Percentiles rank a stretch among this genome's conserved stretches.
phyloP scores from a whole-genome alignment of 768 basidiomycete species.

The Mycena vulgaris region DNA sequence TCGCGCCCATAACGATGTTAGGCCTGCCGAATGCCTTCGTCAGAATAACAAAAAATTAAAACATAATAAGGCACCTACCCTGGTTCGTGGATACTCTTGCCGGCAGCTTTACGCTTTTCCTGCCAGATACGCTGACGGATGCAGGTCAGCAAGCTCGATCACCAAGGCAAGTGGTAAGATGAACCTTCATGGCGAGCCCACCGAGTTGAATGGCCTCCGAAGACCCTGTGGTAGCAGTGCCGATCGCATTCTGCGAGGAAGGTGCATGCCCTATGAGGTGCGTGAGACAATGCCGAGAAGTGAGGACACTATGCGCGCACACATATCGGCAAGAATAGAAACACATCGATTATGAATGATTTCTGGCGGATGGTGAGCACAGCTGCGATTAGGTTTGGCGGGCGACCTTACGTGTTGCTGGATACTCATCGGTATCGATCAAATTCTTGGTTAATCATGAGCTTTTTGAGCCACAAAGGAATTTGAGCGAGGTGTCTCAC shows the following conservation, averaged over 20 bases:
- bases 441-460: too few species aligned
- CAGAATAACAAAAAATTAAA: not conserved
- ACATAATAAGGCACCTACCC: slow-evolving; percentile 57
- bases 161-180: not conserved
- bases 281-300: too few species aligned
- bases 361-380: slow-evolving; percentile 47
- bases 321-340: too few species aligned
- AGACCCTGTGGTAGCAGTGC: slow-evolving; percentile 80
- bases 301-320: not conserved
- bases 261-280: slow-evolving; percentile 86
- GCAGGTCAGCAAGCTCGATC: not conserved
- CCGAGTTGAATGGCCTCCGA: slow-evolving; percentile 83
- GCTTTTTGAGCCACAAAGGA: too few species aligned
- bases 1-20: slow-evolving; percentile 78
- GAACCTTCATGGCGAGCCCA: slow-evolving; percentile 78
- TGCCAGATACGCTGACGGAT: slow-evolving; percentile 69
- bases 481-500: too few species aligned
- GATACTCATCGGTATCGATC: slow-evolving; percentile 77
- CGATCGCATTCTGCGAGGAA: slow-evolving; percentile 72
- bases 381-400: not conserved
- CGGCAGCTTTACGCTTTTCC: slow-evolving; percentile 73
- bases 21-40: slow-evolving; percentile 56
- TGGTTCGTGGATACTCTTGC: slow-evolving; percentile 83
- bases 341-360: slow-evolving; percentile 69
- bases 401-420: slow-evolving; percentile 65